These are phyloP conservation scores for Saccharomycopsis capsularis DNA, from an alignment of 805 yeast species.

Conservation along the genomic window DNA sequence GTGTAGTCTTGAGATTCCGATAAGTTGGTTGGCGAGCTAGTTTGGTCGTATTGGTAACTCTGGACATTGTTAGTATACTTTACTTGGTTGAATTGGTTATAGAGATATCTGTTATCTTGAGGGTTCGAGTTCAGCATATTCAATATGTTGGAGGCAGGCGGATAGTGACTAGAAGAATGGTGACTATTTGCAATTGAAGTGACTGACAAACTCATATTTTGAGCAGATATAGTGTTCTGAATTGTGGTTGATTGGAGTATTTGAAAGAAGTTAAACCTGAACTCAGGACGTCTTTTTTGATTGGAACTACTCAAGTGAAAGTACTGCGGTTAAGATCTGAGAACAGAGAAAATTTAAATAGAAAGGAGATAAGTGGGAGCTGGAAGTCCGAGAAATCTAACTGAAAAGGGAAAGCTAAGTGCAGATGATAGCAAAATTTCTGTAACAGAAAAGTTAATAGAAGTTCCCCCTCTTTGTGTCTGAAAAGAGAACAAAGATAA, in stretches of 20 bases:
- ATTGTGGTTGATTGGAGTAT: not conserved
- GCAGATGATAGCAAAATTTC: not conserved
- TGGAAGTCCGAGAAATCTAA: not conserved
- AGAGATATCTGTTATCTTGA: constrained; percentile 5
- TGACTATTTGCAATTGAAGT: constrained; percentile 5
- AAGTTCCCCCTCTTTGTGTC: no score
- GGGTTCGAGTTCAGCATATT: constrained; percentile 6
- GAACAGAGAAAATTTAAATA: not conserved
- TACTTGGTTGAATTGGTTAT: constrained; percentile 7
- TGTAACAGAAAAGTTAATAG: no score
- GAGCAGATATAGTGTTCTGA: no score
- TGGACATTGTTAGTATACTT: not conserved
- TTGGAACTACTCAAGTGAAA: no score
- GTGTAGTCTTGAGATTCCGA: not conserved
- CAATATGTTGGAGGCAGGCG: not conserved
- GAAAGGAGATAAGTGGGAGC: not conserved
- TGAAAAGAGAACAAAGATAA: no score
- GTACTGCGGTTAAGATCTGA: not conserved
- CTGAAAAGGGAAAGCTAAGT: not conserved
- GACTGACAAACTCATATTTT: constrained; percentile 13
- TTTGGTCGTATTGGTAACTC: not conserved
- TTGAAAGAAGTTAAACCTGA: not conserved
- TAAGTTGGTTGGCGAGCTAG: not conserved
- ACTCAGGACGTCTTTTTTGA: no score
- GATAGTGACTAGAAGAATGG: not conserved